A percentile compares a stretch with the other conserved stretches of the same genome.
Evolutionary conservation across 306 rosid species (phyloP).

Genomic region (Rosa persica): DNA sequence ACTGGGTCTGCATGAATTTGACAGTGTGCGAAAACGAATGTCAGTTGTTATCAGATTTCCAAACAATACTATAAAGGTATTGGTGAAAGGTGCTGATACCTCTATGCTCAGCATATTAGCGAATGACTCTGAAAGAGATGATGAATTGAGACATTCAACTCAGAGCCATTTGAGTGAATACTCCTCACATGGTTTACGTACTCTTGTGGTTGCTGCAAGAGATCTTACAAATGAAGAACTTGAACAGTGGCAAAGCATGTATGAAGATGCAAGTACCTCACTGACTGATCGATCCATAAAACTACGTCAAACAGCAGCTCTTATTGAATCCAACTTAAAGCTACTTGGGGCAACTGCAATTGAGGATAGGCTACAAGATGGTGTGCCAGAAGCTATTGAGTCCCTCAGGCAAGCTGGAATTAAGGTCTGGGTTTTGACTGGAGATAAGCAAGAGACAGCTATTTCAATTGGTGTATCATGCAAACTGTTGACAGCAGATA

Average conservation of each 20-base stretch:
- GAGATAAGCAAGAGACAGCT: conserved; percentile 99
- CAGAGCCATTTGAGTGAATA: conserved; percentile 72
- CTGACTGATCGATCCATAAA: conserved; percentile 67
- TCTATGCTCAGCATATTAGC: conserved; percentile 74
- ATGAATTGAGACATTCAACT: conserved; percentile 44
- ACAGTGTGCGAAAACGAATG: conserved; percentile 95
- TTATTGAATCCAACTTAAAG: conserved; percentile 71
- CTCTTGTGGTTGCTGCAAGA: conserved; percentile 83
- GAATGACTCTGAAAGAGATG: conserved; percentile 37
- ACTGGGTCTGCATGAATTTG: conserved; percentile 96
- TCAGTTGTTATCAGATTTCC: conserved; percentile 93
- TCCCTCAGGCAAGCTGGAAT: conserved; percentile 94
- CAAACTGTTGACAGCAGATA: conserved; percentile 76
- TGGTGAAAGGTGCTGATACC: conserved; percentile 95
- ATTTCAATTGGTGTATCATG: conserved; percentile 92
- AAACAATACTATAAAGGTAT: conserved; percentile 71
- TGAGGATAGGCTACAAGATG: conserved; percentile 97
- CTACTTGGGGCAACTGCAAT: conserved; percentile 92
- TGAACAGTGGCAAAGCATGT: conserved; percentile 75
- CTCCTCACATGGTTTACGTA: conserved; percentile 83
- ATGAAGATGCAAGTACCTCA: conserved; percentile 93
- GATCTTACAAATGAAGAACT: conserved; percentile 75
- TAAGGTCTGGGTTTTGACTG: conserved; percentile 98
- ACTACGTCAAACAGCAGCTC: conserved; percentile 77
- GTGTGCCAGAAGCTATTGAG: conserved; percentile 95